Conservation (phyloP, 805 yeast species). For the Schwanniomyces polymorphus region DNA sequence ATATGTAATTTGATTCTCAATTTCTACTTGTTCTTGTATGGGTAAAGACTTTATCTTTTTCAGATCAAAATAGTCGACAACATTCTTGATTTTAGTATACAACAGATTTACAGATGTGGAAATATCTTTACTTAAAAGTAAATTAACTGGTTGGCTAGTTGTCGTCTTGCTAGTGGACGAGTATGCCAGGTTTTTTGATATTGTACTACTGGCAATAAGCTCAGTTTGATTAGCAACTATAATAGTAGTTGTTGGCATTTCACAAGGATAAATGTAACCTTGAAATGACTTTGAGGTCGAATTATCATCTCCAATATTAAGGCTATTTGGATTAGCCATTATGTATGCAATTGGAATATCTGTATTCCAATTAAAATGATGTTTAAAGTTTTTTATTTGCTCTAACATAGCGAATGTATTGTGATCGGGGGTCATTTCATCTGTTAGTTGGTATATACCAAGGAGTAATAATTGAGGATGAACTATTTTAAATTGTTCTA, state of each 20-base stretch:
- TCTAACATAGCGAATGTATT: slow-evolving; percentile 5
- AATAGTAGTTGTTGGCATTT: slow-evolving; percentile 10
- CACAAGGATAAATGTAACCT: slow-evolving; percentile 1
- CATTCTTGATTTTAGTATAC: slow-evolving; percentile 16
- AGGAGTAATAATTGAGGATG: slow-evolving; percentile 24
- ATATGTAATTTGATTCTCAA: slow-evolving; percentile 24
- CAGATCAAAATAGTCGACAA: slow-evolving; percentile 18
- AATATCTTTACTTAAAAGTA: slow-evolving; percentile 3
- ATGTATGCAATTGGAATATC: not conserved
- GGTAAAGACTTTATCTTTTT: not conserved
- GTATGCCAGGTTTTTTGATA: slow-evolving; percentile 26
- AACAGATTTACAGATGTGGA: slow-evolving; percentile 18
- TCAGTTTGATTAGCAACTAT: slow-evolving; percentile 31
- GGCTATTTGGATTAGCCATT: slow-evolving; percentile 2
- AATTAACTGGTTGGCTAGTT: not conserved
- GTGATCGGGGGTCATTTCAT: not conserved
- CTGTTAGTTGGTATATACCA: slow-evolving; percentile 26
- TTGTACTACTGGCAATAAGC: slow-evolving; percentile 30
- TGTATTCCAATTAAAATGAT: not conserved
- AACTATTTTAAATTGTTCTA: slow-evolving; percentile 26
- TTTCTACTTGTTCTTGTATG: slow-evolving; percentile 11
- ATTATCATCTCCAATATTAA: not conserved
- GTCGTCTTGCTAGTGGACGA: slow-evolving; percentile 3
- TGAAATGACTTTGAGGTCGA: not conserved
- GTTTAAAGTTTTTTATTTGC: slow-evolving; percentile 9